Evolutionary conservation across 108 stramenopile genomes (phyloP).

Genomic region (Nitzschia sp.): DNA sequence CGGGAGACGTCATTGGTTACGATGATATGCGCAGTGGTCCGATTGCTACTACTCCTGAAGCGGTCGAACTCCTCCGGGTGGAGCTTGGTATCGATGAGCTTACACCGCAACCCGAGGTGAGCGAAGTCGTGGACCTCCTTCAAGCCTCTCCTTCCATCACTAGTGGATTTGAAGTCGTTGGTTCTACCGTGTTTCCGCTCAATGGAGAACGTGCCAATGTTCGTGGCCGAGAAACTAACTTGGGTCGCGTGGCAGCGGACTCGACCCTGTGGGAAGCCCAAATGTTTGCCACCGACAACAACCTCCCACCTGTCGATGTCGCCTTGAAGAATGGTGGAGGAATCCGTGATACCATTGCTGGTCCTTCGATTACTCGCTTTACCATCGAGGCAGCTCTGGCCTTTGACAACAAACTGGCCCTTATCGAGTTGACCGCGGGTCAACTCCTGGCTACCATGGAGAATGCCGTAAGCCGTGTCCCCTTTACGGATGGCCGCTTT

Average conservation of each 20-base stretch:
- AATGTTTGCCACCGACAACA: not conserved
- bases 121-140: not conserved
- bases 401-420: constrained; percentile 6
- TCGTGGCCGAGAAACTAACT: constrained; percentile 2
- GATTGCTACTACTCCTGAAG: constrained; percentile 5
- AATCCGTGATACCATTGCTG: constrained; percentile 4
- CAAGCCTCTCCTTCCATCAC: not conserved
- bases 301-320: not conserved
- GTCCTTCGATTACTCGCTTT: constrained; percentile 5
- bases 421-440: not conserved
- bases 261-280: not conserved
- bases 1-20: not conserved
- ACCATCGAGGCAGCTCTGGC: not conserved
- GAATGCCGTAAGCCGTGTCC: not conserved
- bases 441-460: constrained; percentile 1
- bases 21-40: not conserved
- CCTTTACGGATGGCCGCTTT: not conserved
- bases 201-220: constrained; percentile 2
- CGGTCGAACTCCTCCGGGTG: not conserved
- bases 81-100: not conserved
- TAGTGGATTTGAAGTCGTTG: not conserved
- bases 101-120: not conserved
- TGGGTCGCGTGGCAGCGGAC: constrained; percentile 1
- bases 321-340: constrained; percentile 19
- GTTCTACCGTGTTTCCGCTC: not conserved